Evolutionary conservation across 2,329 filamentous ascomycete genomes (phyloP), one percentile per base, ranked within the genome.

Genomic region (Aspergillus neoniger): DNA sequence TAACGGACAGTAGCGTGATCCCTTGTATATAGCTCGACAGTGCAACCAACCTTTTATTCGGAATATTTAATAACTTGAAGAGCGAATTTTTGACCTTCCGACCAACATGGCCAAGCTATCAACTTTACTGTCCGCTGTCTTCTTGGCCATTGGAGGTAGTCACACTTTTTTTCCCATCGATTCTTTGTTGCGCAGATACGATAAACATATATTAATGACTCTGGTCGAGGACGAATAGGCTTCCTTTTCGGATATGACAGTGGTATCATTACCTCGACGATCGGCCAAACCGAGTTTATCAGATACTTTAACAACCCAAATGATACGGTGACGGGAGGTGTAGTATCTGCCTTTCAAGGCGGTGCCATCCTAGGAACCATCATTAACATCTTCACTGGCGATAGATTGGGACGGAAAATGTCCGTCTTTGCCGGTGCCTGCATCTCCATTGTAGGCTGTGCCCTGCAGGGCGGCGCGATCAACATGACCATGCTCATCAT

Each of bases 271-370:
- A 66, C 70, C 17, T 71, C 69, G 7, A 74, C 71, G 0, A 74
- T 75, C 36, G 70, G 60, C 32, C 71, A 73, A 44, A 55, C 66
- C 7, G 55, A 66, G 5, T 74, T 74, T 55, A 64, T 69, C 39
- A 59, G 65, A 36, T 72, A 72, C 48, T 69, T 71, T 36, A 56
- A 47, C 50, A 59, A 64, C n/a, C 66, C 65, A 1, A 66, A 55
- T 23, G 61, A 65, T 23, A 65, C 53, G 21, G 61, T 63, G 2
- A 69, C 61, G 14, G 69, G 76, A 21, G 75, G 74, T 1, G 70
- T 78, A 4, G 76, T 78, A 12, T 74, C 71, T 10, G 69, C 73
- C 15, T 78, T 77, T 57, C 70, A 74, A 38, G 76, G 75, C 3
- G 76, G 76, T 32, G 71, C 72, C 5, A 70, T 73, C 2, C 54